phyloP scores from a whole-genome alignment of 1,139 yeast genomes.

The Kodamaea sp. region DNA sequence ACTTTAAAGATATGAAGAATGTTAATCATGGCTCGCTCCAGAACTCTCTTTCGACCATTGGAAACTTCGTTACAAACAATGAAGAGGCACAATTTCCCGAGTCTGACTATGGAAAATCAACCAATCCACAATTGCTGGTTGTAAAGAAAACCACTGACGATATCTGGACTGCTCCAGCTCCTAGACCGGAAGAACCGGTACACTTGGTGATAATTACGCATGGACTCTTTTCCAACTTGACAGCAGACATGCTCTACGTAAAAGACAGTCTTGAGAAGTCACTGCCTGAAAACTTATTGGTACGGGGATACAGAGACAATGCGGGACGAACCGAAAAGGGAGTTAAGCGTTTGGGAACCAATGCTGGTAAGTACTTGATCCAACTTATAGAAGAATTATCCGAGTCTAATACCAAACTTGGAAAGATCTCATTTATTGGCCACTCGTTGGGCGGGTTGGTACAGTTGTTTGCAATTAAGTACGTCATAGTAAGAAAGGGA shows the following conservation, averaged over 20 bases:
- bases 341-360: constrained; percentile 21
- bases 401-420: constrained; percentile 10
- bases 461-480: constrained; percentile 26
- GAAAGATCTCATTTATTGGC: constrained; percentile 24
- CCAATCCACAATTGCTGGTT: constrained; percentile 16
- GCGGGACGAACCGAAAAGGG: constrained; percentile 30
- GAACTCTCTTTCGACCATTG: constrained; percentile 19
- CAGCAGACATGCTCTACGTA: constrained; percentile 28
- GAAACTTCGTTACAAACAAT: constrained; percentile 3
- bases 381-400: constrained; percentile 15
- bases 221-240: constrained; percentile 25
- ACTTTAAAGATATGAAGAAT: constrained; percentile 32
- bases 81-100: neutral
- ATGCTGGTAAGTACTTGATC: constrained; percentile 17
- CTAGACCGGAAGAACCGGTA: constrained; percentile 15
- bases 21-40: constrained; percentile 29
- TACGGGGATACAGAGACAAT: constrained; percentile 25
- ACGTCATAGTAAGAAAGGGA: constrained; percentile 20
- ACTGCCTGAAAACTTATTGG: constrained; percentile 19
- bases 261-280: constrained; percentile 20
- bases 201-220: constrained; percentile 26
- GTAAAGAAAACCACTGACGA: constrained; percentile 17
- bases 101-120: constrained; percentile 6
- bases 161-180: constrained; percentile 21
- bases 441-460: constrained; percentile 29